A percentile compares a stretch with the other conserved stretches of the same genome.
Conservation (phyloP, 352 stramenopile genomes). For the Paralagenidium karlingii region DNA sequence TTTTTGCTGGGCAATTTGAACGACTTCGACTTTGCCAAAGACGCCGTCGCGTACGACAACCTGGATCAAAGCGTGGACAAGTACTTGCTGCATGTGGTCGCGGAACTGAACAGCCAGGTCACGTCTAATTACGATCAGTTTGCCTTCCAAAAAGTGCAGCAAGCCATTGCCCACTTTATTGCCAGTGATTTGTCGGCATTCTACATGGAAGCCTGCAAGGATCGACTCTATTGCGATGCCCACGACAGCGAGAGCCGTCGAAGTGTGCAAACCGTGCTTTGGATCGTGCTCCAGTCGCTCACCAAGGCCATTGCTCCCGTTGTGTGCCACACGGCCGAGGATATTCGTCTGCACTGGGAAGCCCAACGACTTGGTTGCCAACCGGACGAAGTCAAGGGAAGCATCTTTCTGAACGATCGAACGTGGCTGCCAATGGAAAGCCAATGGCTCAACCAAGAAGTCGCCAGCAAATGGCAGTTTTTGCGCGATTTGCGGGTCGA, state of each 20-base stretch:
- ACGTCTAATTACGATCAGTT: slow-evolving; percentile 73
- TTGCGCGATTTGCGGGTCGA: slow-evolving; percentile 81
- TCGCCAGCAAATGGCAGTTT: slow-evolving; percentile 75
- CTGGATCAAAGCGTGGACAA: slow-evolving; percentile 86
- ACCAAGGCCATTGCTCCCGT: slow-evolving; percentile 77
- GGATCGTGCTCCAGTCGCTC: slow-evolving; percentile 46
- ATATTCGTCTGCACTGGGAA: slow-evolving; percentile 88
- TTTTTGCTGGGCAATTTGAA: slow-evolving; percentile 95
- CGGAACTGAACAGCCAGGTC: slow-evolving; percentile 66
- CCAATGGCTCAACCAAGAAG: slow-evolving; percentile 31
- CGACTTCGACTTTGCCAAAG: slow-evolving; percentile 82
- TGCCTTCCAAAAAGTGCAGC: slow-evolving; percentile 88
- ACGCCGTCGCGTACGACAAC: slow-evolving; percentile 80
- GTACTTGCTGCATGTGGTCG: slow-evolving; percentile 92
- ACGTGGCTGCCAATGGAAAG: slow-evolving; percentile 37
- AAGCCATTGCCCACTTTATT: slow-evolving; percentile 89
- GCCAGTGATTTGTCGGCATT: slow-evolving; percentile 94
- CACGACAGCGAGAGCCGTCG: slow-evolving; percentile 67
- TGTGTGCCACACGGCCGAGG: slow-evolving; percentile 93
- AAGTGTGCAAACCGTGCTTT: slow-evolving; percentile 82
- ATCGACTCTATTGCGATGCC: slow-evolving; percentile 94
- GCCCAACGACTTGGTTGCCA: slow-evolving; percentile 28
- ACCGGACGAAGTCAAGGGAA: slow-evolving; percentile 42
- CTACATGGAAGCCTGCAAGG: slow-evolving; percentile 96
- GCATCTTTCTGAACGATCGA: slow-evolving; percentile 55